Evolutionary conservation across 2,329 filamentous ascomycete species (phyloP).

Genomic region (Claviceps quebecensis): DNA sequence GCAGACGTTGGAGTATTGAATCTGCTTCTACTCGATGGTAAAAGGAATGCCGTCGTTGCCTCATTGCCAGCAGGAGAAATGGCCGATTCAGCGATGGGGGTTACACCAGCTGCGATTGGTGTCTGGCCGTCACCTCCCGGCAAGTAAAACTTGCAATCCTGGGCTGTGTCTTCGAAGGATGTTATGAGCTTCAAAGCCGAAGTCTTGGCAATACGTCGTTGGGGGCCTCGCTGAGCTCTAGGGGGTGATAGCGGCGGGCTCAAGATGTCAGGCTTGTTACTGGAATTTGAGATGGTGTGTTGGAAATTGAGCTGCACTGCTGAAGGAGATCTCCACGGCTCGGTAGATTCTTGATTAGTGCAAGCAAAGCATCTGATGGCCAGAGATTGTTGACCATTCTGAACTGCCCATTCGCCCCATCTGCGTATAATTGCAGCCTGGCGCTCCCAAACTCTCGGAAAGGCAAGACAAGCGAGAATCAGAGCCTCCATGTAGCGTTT

Average conservation of each 20-base stretch:
- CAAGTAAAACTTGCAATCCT: slow-evolving; percentile 51
- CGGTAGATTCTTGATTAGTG: slow-evolving; percentile 69
- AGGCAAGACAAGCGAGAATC: slow-evolving; percentile 70
- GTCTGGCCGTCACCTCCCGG: slow-evolving; percentile 47
- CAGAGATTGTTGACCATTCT: slow-evolving; percentile 74
- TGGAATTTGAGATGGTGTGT: slow-evolving; percentile 27
- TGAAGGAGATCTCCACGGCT: slow-evolving; percentile 78
- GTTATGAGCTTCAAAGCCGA: slow-evolving; percentile 86
- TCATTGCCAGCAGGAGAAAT: slow-evolving; percentile 48
- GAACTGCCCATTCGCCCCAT: slow-evolving; percentile 88
- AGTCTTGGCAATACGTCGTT: slow-evolving; percentile 58
- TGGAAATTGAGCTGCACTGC: slow-evolving; percentile 48
- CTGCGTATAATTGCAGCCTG: slow-evolving; percentile 78
- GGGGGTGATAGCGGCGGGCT: slow-evolving; percentile 66
- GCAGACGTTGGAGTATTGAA: slow-evolving; percentile 58
- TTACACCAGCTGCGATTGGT: slow-evolving; percentile 69
- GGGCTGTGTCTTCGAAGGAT: slow-evolving; percentile 54
- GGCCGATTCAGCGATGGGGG: slow-evolving; percentile 73
- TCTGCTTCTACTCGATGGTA: slow-evolving; percentile 52
- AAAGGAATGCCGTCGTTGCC: slow-evolving; percentile 51
- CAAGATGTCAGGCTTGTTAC: slow-evolving; percentile 43
- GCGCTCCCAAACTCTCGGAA: slow-evolving; percentile 78
- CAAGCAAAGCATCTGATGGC: slow-evolving; percentile 91
- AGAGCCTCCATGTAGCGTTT: slow-evolving; percentile 87
- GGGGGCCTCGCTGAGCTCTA: slow-evolving; percentile 42